A percentile compares a stretch with the other conserved stretches of the same genome.
phyloP scores from a whole-genome alignment of 148 eudicot species.

The Polygonum aviculare region DNA sequence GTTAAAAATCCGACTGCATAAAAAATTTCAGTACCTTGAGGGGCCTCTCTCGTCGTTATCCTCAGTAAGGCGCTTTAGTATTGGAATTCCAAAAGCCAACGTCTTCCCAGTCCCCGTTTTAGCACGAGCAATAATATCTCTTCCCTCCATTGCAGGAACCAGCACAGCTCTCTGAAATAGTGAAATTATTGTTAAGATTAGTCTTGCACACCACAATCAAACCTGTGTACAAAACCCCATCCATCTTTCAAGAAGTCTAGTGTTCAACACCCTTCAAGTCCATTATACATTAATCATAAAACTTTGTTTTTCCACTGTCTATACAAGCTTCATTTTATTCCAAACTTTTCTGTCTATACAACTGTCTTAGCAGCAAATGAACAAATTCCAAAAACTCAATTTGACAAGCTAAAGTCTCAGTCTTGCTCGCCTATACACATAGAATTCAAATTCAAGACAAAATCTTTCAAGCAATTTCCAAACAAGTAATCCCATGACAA shows the following conservation, averaged over 20 bases:
- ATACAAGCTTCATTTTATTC: no score
- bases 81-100: conserved; percentile 89
- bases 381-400: neutral
- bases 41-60: conserved; percentile 41
- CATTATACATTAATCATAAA: no score
- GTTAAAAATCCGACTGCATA: neutral
- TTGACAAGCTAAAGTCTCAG: neutral
- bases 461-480: neutral
- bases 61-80: conserved; percentile 61
- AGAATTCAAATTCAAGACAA: no score
- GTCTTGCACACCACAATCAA: neutral
- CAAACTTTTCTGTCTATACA: no score
- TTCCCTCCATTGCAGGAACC: conserved; percentile 58
- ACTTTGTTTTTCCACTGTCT: no score
- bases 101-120: conserved; percentile 99
- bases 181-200: neutral
- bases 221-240: neutral
- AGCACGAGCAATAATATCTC: conserved; percentile 87
- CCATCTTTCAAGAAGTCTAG: neutral
- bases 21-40: conserved; percentile 35
- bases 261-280: neutral
- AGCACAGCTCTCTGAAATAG: conserved; percentile 53
- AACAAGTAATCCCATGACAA: neutral
- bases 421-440: neutral
- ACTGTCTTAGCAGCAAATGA: no score